A percentile compares a stretch with the other conserved stretches of the same genome.
Evolutionary conservation across 176 grass and related monocot species (phyloP).

Genomic region (Musa beccarii): DNA sequence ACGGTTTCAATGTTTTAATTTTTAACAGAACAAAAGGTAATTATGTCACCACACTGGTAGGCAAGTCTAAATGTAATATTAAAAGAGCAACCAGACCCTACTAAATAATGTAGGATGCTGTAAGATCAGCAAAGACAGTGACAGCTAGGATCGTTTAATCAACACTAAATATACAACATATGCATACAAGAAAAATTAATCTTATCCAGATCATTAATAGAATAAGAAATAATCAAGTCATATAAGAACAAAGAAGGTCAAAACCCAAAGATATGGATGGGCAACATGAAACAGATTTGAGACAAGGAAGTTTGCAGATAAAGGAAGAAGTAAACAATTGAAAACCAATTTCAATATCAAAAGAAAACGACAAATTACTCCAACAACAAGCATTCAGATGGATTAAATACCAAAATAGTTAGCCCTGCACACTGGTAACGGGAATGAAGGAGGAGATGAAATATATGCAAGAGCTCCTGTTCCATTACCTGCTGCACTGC

Average conservation of each 20-base stretch:
- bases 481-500: slow-evolving; percentile 92
- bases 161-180: neutral
- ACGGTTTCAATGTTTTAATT: too few species aligned
- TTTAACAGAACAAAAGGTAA: too few species aligned
- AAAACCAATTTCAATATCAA: neutral
- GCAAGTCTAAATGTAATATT: neutral
- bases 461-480: neutral
- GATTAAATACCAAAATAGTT: neutral
- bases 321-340: neutral
- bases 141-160: neutral
- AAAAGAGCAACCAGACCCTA: neutral
- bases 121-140: neutral
- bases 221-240: neutral
- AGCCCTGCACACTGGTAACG: neutral
- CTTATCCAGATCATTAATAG: neutral
- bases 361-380: neutral
- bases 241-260: neutral
- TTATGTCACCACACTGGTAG: too few species aligned
- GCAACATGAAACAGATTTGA: neutral
- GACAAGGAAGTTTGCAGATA: neutral
- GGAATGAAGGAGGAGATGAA: too few species aligned
- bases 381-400: neutral
- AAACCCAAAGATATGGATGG: neutral
- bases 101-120: neutral
- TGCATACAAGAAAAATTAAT: neutral